A percentile compares a stretch with the other conserved stretches of the same genome.
Conservation (phyloP, 345 rosid genomes). For the Trapa incisa region DNA sequence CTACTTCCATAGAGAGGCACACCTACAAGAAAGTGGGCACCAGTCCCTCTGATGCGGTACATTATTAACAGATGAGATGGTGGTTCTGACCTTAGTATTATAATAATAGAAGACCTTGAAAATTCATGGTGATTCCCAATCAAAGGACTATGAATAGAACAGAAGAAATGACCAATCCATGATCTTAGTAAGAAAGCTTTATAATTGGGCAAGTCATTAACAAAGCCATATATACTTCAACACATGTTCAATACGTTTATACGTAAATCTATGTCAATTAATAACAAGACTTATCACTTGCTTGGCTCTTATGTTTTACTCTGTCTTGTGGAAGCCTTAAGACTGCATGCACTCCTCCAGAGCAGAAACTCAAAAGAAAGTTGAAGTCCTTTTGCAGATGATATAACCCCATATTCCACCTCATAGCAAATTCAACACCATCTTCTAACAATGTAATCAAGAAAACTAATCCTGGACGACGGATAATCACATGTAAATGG, state of each 20-base stretch:
- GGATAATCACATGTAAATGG: neutral
- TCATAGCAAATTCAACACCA: too few species aligned
- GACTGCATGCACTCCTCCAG: too few species aligned
- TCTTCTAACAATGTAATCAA: too few species aligned
- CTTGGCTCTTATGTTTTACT: too few species aligned
- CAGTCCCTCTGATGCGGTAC: neutral
- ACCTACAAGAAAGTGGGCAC: neutral
- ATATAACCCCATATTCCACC: too few species aligned
- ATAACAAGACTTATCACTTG: too few species aligned
- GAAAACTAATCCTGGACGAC: neutral
- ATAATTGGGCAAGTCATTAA: neutral
- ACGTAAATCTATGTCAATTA: too few species aligned
- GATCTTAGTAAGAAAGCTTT: neutral
- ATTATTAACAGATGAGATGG: neutral
- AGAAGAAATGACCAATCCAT: neutral
- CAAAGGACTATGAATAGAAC: neutral
- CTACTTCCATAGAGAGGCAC: neutral
- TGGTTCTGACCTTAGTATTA: neutral
- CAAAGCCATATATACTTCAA: neutral
- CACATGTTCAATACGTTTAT: neutral
- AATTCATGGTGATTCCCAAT: neutral
- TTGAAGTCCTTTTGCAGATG: too few species aligned
- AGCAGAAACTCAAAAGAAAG: too few species aligned
- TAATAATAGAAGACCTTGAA: neutral
- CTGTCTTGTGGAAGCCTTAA: too few species aligned